Evolutionary conservation across 1,284 basidiomycete species (phyloP), one percentile per base, ranked within the genome.

Genomic region (Athelia sp.): DNA sequence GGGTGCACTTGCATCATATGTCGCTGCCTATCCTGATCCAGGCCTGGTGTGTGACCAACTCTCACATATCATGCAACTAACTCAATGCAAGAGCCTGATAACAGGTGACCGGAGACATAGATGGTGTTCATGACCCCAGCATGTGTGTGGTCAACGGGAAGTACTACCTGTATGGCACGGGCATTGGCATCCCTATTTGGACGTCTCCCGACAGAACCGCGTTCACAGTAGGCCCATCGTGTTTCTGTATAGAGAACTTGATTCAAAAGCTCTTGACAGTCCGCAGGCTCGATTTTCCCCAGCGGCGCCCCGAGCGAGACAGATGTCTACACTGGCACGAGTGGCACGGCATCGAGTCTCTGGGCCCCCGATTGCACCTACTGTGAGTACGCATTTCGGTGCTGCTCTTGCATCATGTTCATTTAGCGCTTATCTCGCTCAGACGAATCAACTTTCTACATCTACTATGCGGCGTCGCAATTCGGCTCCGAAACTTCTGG

Each of bases 401-500:
- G 26, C 13, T 29, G 26, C 26, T 29, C 6, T n/a, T n/a, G n/a
- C n/a, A n/a, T n/a, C n/a, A n/a, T n/a, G n/a, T n/a, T n/a, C n/a
- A 29, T 29, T 4, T 6, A 29, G 26, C 13, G 26, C 13, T 6
- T 29, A 29, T 29, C 13, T 13, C 13, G 26, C 6, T 8, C 36
- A 40, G 36, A 17, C 36, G 36, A 40, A 9, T 6, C 8, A 21
- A 40, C 15, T 8, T 40, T 40, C 19, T 40, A 40, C n/a, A n/a
- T 60, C n/a, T 60, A 56, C 49, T 60, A 60, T 34, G 57, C 58
- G 1, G 58, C 58, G 3, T 60, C 58, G 3, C 50, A 46, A 22
- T 60, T 60, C 36, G 60, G 60, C 3, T 60, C 59, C 10, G 58
- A 60, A 47, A 54, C 57, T n/a, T 62, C 60, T 22, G 60, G 35